Base-by-base conservation (phyloP, 495 filamentous ascomycete genomes). In the Penicillium soppii region DNA sequence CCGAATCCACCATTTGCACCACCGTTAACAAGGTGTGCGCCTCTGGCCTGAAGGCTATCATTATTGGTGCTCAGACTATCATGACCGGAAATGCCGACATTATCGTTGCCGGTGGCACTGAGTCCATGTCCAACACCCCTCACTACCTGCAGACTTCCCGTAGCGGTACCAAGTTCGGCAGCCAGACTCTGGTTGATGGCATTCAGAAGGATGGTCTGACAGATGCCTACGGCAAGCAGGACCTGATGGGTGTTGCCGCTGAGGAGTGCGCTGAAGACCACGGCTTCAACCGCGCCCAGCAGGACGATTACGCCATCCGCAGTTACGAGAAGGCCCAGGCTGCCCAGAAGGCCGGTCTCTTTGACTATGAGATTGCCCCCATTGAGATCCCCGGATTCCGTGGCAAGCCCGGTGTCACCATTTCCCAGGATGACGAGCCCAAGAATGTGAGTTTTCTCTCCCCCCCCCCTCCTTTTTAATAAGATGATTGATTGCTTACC, bases 1-100 rank as follows among this genome's bases (percentile, higher is more conserved):
- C 80, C 2, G 75, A 94, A 15, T 77, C 80, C 12, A 88, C 86
- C 43, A 83, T 96, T 61, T 88, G 85, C 74, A 97, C 95, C 35
- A 95, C 91, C 23, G 81, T 98, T 50, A 98, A 97, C 85, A 98
- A 98, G 76, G 94, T 98, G 61, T 98, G 94, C 80, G 94, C 94
- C 49, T 96, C 91, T 39, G 82, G 84, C 35, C 63, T 96, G 62
- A 98, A 98, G 76, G 91, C 94, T 52, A 86, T 97, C 70, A 92
- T 96, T 56, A 81, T 98, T 48, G 95, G 88, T 43, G 87, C 94
- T 21, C 94, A 97, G 76, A 96, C 91, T 54, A 97, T 98, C 69
- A 91, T 96, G 62, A 95, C 91, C 25, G 92, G 94, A 53, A 94
- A 86, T 61, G 91, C 94, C 55, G 84, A 89, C 43, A 82, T 94